Base-by-base conservation (phyloP, 108 stramenopile genomes). In the Cafeteria roenbergensis region DNA sequence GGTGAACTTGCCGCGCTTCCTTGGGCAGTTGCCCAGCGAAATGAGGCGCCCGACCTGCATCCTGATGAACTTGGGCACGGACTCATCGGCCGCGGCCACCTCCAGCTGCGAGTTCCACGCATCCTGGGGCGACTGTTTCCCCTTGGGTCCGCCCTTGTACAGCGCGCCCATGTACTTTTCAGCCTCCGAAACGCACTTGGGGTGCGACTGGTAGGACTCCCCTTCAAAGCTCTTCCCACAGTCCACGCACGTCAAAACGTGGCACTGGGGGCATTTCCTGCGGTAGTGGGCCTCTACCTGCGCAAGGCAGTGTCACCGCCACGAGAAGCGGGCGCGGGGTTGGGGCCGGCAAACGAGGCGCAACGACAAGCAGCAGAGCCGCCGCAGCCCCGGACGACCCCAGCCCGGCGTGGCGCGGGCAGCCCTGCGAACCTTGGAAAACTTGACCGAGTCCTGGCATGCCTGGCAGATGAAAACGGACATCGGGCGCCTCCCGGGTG, bases 401-500 rank as follows among this genome's bases (percentile, higher is more conserved):
- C 14, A 27, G 42, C 9, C 14, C n/a, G 20, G 73, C 75, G 71
- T 31, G 64, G 30, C n/a, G 61, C 33, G 1, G 22, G 67, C 20
- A 34, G 78, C 75, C 30, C 37, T 73, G n/a, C 77, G 76, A 17
- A 82, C 82, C 68, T 82, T 74, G 24, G 55, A 51, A 67, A 79
- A 79, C 62, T 82, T 82, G 68, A 82, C 57, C 1, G 78, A 80
- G 77, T 82, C 81, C 42, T 82, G 80, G 58, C 81, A 82, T 4
- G 71, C 73, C 57, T 81, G 78, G 64, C 81, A 82, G 27, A 79
- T 71, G 68, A 82, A 82, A n/a, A n/a, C n/a, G n/a, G n/a, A n/a
- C n/a, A n/a, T n/a, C n/a, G n/a, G n/a, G n/a, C n/a, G n/a, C n/a
- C n/a, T n/a, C n/a, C n/a, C n/a, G n/a, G n/a, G n/a, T n/a, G n/a